Conservation (phyloP, 1,139 yeast species). For the Yamadazyma trypodendri region DNA sequence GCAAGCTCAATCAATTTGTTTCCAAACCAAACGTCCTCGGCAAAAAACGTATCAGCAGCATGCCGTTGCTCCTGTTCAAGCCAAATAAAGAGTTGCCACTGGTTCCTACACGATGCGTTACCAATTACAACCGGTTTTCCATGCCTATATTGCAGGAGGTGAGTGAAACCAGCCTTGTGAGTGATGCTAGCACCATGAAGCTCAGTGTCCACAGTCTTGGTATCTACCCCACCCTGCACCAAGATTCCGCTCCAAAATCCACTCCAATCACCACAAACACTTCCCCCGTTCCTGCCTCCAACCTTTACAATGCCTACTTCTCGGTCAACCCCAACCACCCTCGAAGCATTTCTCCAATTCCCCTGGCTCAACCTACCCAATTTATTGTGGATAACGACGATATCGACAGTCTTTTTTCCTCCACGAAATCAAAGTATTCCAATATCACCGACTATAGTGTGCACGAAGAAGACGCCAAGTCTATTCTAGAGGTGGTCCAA, state of each 20-base stretch:
- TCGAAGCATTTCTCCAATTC: not conserved
- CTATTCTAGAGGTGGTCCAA: slow-evolving; percentile 15
- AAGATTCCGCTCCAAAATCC: too few species aligned
- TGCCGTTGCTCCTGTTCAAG: slow-evolving; percentile 9
- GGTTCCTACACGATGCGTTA: slow-evolving; percentile 8
- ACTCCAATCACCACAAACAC: too few species aligned
- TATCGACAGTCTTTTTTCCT: slow-evolving; percentile 25
- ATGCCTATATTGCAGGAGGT: slow-evolving; percentile 10
- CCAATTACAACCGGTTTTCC: slow-evolving; percentile 6
- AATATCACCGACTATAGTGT: slow-evolving; percentile 5
- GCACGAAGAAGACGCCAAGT: slow-evolving; percentile 14
- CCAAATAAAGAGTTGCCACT: slow-evolving; percentile 10
- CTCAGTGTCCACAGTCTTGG: too few species aligned
- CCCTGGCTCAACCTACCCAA: slow-evolving; percentile 4
- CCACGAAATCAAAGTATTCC: slow-evolving; percentile 10
- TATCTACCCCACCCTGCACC: too few species aligned
- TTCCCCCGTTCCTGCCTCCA: too few species aligned
- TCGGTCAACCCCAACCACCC: not conserved
- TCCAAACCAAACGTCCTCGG: slow-evolving; percentile 2
- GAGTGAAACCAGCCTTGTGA: slow-evolving; percentile 1
- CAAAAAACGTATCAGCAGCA: slow-evolving; percentile 13
- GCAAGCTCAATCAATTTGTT: slow-evolving; percentile 22
- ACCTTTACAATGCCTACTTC: slow-evolving; percentile 1
- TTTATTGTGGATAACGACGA: slow-evolving; percentile 13
- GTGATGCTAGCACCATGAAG: too few species aligned